A percentile compares a stretch with the other conserved stretches of the same genome.
Evolutionary conservation across 78 protist genomes (phyloP).

Genomic region (Polysphondylium violaceum): DNA sequence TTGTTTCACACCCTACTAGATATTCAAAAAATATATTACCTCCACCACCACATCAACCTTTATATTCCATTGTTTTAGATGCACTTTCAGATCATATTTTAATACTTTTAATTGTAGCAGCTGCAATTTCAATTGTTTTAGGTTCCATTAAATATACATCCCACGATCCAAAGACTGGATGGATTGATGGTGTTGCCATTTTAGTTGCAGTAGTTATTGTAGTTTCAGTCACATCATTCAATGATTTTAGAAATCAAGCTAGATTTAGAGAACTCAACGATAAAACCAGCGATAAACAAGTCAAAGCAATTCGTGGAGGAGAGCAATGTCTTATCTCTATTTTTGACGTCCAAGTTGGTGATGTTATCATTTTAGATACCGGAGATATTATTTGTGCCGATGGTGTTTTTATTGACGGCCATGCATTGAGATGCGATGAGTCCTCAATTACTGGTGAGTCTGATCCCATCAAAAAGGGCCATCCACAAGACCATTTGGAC

Average conservation of each 20-base stretch:
- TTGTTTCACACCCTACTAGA: background rate
- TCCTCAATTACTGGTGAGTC: slow-evolving; percentile 85
- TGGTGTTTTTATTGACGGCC: slow-evolving; percentile 86
- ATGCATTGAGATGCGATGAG: slow-evolving; percentile 81
- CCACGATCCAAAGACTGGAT: slow-evolving; percentile 77
- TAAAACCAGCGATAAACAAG: slow-evolving; percentile 29
- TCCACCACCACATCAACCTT: slow-evolving; percentile 63
- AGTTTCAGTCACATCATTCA: slow-evolving; percentile 88
- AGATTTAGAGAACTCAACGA: slow-evolving; percentile 84
- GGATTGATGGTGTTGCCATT: slow-evolving; percentile 97
- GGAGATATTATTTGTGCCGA: slow-evolving; percentile 94
- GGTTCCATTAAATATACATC: slow-evolving; percentile 61
- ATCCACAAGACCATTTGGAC: slow-evolving; percentile 22
- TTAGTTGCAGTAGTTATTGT: slow-evolving; percentile 94
- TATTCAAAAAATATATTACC: slow-evolving; percentile 76
- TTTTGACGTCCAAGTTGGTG: slow-evolving; percentile 92
- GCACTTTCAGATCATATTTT: slow-evolving; percentile 90
- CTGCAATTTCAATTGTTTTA: slow-evolving; percentile 85
- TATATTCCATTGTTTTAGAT: slow-evolving; percentile 73
- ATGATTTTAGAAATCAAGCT: slow-evolving; percentile 93
- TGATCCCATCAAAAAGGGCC: slow-evolving; percentile 82
- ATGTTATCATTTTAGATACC: slow-evolving; percentile 83
- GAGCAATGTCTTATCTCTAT: slow-evolving; percentile 43
- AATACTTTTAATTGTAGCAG: slow-evolving; percentile 85
- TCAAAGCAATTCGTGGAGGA: slow-evolving; percentile 86